phyloP scores from a whole-genome alignment of 2,329 filamentous ascomycete genomes.

The Colletotrichum liaoningense region DNA sequence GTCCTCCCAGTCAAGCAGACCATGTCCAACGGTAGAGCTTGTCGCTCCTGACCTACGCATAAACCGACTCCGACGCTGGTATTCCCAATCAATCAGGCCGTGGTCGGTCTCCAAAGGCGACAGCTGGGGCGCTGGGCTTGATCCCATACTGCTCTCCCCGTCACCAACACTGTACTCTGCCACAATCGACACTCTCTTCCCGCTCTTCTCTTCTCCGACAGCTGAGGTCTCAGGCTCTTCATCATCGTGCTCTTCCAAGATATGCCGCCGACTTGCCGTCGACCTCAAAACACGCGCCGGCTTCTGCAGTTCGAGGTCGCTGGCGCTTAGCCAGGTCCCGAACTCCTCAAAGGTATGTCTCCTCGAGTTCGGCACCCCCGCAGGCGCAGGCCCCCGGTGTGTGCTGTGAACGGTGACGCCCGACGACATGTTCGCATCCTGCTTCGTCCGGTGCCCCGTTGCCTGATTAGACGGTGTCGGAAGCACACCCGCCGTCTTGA shows the following conservation, averaged over 20 bases:
- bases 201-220: not conserved
- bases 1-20: not conserved
- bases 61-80: not conserved
- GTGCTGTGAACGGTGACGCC: not conserved
- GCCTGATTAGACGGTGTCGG: conserved; percentile 1
- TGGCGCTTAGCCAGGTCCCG: conserved; percentile 10
- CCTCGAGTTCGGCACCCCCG: not conserved
- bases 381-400: not conserved
- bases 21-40: not conserved
- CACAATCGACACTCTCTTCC: not conserved
- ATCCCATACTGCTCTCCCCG: not conserved
- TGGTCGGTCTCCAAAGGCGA: not conserved
- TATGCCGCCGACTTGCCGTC: not conserved
- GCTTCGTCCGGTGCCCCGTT: not conserved
- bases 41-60: not conserved
- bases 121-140: not conserved
- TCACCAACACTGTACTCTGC: not conserved
- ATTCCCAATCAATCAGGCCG: not conserved
- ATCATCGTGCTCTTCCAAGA: not conserved
- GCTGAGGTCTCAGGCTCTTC: not conserved
- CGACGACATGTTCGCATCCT: not conserved
- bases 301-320: conserved; percentile 16
- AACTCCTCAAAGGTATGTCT: conserved; percentile 14
- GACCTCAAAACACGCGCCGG: not conserved
- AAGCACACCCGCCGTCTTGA: not conserved